phyloP scores from a whole-genome alignment of 2,329 filamentous ascomycete genomes.

The Aureobasidium sp. region DNA sequence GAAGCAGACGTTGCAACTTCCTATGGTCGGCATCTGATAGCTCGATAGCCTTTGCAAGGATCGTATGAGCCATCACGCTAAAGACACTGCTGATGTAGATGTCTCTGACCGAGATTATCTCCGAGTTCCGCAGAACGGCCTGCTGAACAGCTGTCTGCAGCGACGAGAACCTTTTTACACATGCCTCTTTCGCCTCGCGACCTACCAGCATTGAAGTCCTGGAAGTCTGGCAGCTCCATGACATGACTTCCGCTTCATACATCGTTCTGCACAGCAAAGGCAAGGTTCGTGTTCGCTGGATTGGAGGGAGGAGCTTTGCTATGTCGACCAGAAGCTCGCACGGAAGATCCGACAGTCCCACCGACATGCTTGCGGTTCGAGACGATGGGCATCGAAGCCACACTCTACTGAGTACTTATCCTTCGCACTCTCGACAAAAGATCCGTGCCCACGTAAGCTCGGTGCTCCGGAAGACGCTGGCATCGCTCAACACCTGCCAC shows the following conservation, averaged over 20 bases:
- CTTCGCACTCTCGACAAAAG: too few species aligned
- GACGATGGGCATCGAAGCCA: too few species aligned
- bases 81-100: neutral
- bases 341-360: neutral
- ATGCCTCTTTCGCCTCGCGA: neutral
- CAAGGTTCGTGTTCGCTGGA: neutral
- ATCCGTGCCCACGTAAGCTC: too few species aligned
- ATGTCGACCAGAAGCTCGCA: neutral
- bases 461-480: too few species aligned
- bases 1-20: too few species aligned
- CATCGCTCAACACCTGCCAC: too few species aligned
- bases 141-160: neutral
- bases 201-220: neutral
- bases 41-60: too few species aligned
- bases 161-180: neutral
- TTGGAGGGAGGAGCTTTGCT: neutral
- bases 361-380: too few species aligned
- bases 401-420: too few species aligned
- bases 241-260: neutral
- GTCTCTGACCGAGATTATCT: neutral
- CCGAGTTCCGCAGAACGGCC: neutral
- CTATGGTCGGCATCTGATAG: too few species aligned
- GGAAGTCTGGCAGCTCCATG: neutral
- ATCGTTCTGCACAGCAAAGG: neutral
- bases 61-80: too few species aligned